A percentile compares a stretch with the other conserved stretches of the same genome.
These are phyloP conservation scores for Sicyos edulis DNA, from an alignment of 306 rosid species.

Conservation along the genomic window DNA sequence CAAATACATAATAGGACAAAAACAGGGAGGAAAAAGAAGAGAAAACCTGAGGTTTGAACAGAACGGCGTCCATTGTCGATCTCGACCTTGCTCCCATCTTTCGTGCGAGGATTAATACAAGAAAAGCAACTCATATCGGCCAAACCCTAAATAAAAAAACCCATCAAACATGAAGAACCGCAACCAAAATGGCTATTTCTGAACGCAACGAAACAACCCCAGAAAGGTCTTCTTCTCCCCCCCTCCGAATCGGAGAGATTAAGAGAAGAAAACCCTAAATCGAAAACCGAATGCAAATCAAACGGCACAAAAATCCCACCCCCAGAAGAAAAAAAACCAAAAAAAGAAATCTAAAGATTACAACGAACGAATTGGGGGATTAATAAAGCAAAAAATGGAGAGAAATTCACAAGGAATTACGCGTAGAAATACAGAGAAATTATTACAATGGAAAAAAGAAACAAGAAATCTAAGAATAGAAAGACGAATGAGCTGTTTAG, in stretches of 20 bases:
- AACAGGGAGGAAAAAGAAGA: not conserved
- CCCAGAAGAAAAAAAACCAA: no score
- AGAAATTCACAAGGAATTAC: not conserved
- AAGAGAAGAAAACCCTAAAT: conserved; percentile 12
- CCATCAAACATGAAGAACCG: not conserved
- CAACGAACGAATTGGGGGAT: not conserved
- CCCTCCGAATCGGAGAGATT: conserved; percentile 15
- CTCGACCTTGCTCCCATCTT: conserved; percentile 42
- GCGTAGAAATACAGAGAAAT: conserved; percentile 25
- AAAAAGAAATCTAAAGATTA: not conserved
- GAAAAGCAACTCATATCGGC: conserved; percentile 46
- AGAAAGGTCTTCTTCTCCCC: not conserved
- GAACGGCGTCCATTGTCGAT: conserved; percentile 28
- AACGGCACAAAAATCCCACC: no score
- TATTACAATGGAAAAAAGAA: conserved; percentile 9
- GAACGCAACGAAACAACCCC: not conserved
- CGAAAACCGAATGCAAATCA: not conserved
- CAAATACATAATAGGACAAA: not conserved
- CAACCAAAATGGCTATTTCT: conserved; percentile 9
- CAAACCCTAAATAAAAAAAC: not conserved
- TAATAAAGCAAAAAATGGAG: not conserved
- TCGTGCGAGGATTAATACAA: conserved; percentile 36
- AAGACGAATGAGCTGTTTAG: not conserved
- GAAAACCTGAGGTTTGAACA: conserved; percentile 27
- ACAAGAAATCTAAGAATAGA: conserved; percentile 27